Conservation (phyloP, 225 moss, liverwort and hornwort genomes). For the Neckera pumila region DNA sequence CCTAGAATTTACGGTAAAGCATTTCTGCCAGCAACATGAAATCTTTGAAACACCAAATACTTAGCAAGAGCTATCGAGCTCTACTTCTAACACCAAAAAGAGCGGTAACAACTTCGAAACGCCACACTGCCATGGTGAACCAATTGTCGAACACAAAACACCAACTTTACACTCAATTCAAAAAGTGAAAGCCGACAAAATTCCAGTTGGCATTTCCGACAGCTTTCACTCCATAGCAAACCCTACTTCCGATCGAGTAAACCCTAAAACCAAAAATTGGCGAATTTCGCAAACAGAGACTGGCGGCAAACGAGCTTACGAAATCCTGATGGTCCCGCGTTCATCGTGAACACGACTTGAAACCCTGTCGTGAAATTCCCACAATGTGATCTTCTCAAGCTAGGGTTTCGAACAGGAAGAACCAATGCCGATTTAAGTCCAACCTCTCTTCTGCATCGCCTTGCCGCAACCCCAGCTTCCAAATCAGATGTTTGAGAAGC, state of each 20-base stretch:
- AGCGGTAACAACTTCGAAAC: background rate
- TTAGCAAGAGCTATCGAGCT: background rate
- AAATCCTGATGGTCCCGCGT: slow-evolving; percentile 49
- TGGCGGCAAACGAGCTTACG: slow-evolving; percentile 9
- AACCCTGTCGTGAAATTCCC: background rate
- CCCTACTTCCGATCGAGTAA: background rate
- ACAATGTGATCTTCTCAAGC: background rate
- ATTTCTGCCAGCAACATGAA: background rate
- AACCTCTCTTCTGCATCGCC: background rate
- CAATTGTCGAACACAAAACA: background rate
- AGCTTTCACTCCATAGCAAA: background rate
- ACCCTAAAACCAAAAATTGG: background rate
- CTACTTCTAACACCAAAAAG: background rate
- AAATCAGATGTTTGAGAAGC: background rate
- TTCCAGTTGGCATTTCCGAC: background rate
- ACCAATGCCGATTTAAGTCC: background rate
- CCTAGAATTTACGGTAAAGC: background rate
- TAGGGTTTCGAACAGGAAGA: background rate
- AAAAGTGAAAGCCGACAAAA: background rate
- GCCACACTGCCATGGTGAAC: background rate
- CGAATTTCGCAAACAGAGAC: background rate
- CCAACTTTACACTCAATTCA: background rate
- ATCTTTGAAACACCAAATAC: background rate
- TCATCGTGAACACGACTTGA: slow-evolving; percentile 15
- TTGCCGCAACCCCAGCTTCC: background rate